Percentiles rank a stretch among this genome's conserved stretches.
phyloP scores from a whole-genome alignment of 2,329 filamentous ascomycete species.

The Hypocrella siamensis region DNA sequence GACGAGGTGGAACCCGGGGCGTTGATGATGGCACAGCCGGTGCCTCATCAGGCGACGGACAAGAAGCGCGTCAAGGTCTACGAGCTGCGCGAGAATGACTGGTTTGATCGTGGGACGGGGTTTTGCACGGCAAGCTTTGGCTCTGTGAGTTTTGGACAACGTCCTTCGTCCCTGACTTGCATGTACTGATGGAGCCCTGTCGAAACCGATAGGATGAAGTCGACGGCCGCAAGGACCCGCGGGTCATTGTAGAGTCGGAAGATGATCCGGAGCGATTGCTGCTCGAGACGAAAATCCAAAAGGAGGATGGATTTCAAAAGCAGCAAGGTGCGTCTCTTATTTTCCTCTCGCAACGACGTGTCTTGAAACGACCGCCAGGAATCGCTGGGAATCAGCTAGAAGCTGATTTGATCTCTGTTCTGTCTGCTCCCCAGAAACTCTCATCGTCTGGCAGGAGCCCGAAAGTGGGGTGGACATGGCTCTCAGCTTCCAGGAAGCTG shows the following conservation, averaged over 20 bases:
- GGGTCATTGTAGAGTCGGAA: slow-evolving; percentile 84
- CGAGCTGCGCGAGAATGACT: slow-evolving; percentile 95
- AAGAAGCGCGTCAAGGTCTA: slow-evolving; percentile 92
- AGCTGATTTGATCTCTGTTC: too few relatives aligned
- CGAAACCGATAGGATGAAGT: slow-evolving; percentile 39
- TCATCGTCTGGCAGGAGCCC: slow-evolving; percentile 95
- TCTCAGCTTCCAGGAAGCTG: slow-evolving; percentile 91
- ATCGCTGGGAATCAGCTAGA: too few relatives aligned
- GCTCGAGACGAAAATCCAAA: slow-evolving; percentile 77
- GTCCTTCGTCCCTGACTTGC: not conserved
- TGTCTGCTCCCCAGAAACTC: slow-evolving; percentile 54
- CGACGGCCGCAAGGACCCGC: slow-evolving; percentile 62
- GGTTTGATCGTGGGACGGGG: slow-evolving; percentile 94
- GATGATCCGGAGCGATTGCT: slow-evolving; percentile 73
- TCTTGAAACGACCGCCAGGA: too few relatives aligned
- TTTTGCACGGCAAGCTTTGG: slow-evolving; percentile 73
- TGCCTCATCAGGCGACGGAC: slow-evolving; percentile 52
- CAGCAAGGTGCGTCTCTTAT: slow-evolving; percentile 59
- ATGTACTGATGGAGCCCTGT: too few relatives aligned
- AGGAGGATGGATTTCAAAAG: slow-evolving; percentile 94
- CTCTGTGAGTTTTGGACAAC: slow-evolving; percentile 40
- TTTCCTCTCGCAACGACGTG: not conserved
- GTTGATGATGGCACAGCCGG: slow-evolving; percentile 56
- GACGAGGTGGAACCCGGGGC: slow-evolving; percentile 40
- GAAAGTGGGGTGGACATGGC: slow-evolving; percentile 85